Evolutionary conservation across 1,284 basidiomycete species (phyloP).

Genomic region (Sphaerobolus stellatus): DNA sequence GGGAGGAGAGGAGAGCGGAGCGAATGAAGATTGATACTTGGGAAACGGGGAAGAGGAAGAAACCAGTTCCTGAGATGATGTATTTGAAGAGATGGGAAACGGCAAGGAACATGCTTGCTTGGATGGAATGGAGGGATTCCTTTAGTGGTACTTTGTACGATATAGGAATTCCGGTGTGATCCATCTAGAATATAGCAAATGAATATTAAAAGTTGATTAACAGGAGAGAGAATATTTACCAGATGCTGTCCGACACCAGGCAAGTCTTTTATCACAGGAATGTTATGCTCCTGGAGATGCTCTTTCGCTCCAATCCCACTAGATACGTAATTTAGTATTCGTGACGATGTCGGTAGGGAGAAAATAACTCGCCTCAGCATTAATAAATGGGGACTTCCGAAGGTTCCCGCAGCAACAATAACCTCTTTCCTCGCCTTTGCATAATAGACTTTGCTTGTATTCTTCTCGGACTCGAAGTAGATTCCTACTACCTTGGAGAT

Average conservation of each 20-base stretch:
- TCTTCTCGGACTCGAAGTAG: slow-evolving; percentile 3
- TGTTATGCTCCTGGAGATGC: neutral
- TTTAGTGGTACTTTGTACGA: slow-evolving; percentile 24
- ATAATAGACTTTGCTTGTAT: slow-evolving; percentile 6
- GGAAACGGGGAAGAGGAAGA: neutral
- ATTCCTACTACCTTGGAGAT: slow-evolving; percentile 1
- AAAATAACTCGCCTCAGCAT: slow-evolving; percentile 29
- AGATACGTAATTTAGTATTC: neutral
- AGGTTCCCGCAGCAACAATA: slow-evolving; percentile 32
- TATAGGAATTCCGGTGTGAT: slow-evolving; percentile 28
- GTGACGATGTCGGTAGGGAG: neutral
- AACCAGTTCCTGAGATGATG: neutral
- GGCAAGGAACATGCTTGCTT: neutral
- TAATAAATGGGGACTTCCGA: slow-evolving; percentile 34
- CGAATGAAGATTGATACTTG: neutral
- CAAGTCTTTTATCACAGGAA: neutral
- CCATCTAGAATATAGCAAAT: slow-evolving; percentile 32
- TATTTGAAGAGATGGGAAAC: neutral
- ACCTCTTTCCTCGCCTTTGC: slow-evolving; percentile 30
- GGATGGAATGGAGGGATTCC: slow-evolving; percentile 23
- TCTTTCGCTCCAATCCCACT: neutral
- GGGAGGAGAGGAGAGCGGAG: neutral
- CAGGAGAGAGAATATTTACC: neutral
- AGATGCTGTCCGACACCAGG: slow-evolving; percentile 4
- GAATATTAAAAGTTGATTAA: slow-evolving; percentile 13